Evolutionary conservation across 345 rosid species (phyloP), one percentile per base, ranked within the genome.

Genomic region (Psidium guajava): DNA sequence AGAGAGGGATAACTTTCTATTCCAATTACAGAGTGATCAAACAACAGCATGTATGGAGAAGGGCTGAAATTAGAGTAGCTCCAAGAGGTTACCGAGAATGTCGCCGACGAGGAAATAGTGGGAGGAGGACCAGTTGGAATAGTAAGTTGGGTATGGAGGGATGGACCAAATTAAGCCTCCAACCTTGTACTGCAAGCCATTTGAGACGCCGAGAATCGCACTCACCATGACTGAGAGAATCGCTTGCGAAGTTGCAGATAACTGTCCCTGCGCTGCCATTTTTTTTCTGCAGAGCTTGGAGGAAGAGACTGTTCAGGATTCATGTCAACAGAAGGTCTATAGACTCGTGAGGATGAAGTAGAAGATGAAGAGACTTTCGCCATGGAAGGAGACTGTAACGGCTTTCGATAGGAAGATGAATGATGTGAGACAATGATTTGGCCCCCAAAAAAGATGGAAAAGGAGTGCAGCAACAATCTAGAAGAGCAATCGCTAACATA

Each of bases 101-200:
- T 89, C 92, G 22, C 84, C 88, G 20, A 77, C 9, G 40, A 57
- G 74, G 82, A 91, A 87, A 82, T 80, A 3, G 54, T 80, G 82
- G n/a, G 86, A 77, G n/a, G 91, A 91, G 84, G 93, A 91, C 92
- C 91, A 91, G 32, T 84, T 83, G 82, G 86, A 28, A 88, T 91
- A 89, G 87, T 81, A 89, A 81, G 40, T n/a, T 9, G 92, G 89
- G 54, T 18, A 84, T 12, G 89, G 87, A 24, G 93, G 93, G 85
- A 90, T 86, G n/a, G 90, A 83, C 91, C 91, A 89, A 51, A 59
- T 73, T 4, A 90, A 75, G 85, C 81, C 92, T 51, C 93, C 92
- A 16, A 92, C 91, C 24, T 27, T 83, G 82, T 90, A 87, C 27
- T 57, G 56, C 44, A 81, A 51, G 4, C 50, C 84, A 47, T 32